Percentiles rank a stretch among this genome's conserved stretches.
phyloP scores from a whole-genome alignment of 2,329 filamentous ascomycete genomes.

The Calycina herbarum region DNA sequence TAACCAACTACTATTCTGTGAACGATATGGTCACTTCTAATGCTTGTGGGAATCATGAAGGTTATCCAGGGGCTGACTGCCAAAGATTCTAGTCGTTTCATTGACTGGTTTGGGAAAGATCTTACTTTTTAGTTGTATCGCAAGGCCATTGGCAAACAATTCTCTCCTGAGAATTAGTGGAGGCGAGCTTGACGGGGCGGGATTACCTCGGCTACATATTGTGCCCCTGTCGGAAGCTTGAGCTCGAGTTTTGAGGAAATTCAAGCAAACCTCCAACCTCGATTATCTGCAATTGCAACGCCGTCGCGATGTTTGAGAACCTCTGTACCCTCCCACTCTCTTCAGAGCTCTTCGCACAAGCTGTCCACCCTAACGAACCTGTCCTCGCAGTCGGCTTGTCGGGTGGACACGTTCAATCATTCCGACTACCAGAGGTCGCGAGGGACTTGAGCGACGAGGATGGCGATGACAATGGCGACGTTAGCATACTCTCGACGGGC shows the following conservation, averaged over 20 bases:
- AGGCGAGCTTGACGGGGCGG: background rate
- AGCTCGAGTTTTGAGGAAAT: background rate
- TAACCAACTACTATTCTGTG: too few relatives aligned
- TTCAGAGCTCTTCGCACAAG: slow-evolving; percentile 85
- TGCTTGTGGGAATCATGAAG: too few relatives aligned
- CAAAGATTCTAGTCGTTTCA: too few relatives aligned
- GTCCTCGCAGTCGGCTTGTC: slow-evolving; percentile 84
- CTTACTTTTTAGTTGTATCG: too few relatives aligned
- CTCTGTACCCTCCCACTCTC: slow-evolving; percentile 85
- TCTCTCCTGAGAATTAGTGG: too few relatives aligned
- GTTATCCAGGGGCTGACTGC: too few relatives aligned
- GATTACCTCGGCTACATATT: background rate
- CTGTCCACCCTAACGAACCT: slow-evolving; percentile 80
- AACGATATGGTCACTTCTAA: too few relatives aligned
- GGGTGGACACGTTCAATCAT: slow-evolving; percentile 82
- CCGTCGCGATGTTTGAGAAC: slow-evolving; percentile 60
- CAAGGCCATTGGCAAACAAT: too few relatives aligned
- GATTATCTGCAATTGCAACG: background rate
- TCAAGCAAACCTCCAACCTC: background rate
- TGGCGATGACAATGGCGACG: slow-evolving; percentile 46
- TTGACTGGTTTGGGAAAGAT: too few relatives aligned
- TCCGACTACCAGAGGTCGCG: slow-evolving; percentile 63
- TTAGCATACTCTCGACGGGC: slow-evolving; percentile 57
- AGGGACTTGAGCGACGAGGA: slow-evolving; percentile 48
- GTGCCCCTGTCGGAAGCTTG: background rate